These are phyloP conservation scores for Populus davidiana DNA, from an alignment of 345 rosid species.

Conservation along the genomic window DNA sequence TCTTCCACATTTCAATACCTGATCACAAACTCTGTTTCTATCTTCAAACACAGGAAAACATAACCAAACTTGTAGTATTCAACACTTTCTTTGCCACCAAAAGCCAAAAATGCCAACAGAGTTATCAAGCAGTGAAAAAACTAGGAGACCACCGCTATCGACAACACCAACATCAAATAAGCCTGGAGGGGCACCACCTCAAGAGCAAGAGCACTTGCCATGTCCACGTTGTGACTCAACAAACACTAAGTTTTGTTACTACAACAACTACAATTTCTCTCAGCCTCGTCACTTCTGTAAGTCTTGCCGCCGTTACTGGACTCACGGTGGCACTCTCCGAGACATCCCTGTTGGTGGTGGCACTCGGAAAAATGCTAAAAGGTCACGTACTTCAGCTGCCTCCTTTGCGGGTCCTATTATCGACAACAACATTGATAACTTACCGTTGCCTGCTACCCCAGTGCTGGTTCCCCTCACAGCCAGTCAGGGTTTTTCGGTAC, in stretches of 20 bases:
- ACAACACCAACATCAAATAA: conserved; percentile 32
- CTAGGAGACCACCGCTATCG: conserved; percentile 33
- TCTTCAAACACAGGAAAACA: background rate
- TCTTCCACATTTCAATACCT: background rate
- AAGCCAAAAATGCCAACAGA: conserved; percentile 43
- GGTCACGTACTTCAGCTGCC: conserved; percentile 50
- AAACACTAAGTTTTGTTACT: conserved; percentile 91
- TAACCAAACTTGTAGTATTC: background rate
- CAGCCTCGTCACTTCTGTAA: conserved; percentile 99
- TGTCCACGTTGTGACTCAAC: conserved; percentile 94
- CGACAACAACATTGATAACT: conserved; percentile 13
- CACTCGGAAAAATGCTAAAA: conserved; percentile 77
- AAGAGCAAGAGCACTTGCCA: conserved; percentile 82
- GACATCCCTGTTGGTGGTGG: conserved; percentile 97
- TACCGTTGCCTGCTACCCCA: conserved; percentile 48
- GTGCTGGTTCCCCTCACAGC: conserved; percentile 47
- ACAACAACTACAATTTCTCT: conserved; percentile 92
- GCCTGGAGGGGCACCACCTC: conserved; percentile 40
- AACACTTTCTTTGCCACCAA: background rate
- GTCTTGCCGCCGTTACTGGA: conserved; percentile 96
- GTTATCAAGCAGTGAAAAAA: background rate
- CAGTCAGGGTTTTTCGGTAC: conserved; percentile 28
- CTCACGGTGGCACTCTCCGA: conserved; percentile 91
- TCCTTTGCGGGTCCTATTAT: background rate
- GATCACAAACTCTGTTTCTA: background rate